phyloP scores from a whole-genome alignment of 306 rosid genomes.

The Quercus bicolor region DNA sequence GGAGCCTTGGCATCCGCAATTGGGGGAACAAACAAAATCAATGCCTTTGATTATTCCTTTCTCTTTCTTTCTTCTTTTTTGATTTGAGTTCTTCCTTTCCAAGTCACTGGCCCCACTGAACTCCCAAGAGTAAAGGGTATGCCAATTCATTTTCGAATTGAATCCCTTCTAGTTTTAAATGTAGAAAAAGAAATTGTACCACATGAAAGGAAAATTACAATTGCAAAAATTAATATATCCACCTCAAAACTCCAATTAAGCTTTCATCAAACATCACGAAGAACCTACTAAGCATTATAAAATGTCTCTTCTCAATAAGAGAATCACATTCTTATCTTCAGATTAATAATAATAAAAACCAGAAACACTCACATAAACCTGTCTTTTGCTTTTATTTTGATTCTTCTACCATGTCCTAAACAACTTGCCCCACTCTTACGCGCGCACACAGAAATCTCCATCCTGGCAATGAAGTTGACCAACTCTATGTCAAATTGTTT shows the following conservation, averaged over 20 bases:
- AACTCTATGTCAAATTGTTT: neutral
- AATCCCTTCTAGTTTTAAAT: neutral
- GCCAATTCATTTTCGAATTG: neutral
- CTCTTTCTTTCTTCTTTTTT: neutral
- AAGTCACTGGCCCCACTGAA: constrained; percentile 26
- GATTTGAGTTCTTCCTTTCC: neutral
- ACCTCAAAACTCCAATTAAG: too few species aligned
- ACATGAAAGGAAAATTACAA: too few species aligned
- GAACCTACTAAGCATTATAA: too few species aligned
- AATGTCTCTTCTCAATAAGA: too few species aligned
- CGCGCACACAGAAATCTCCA: neutral
- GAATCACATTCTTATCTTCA: neutral
- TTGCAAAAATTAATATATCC: too few species aligned
- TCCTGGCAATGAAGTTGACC: constrained; percentile 34
- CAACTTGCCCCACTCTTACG: neutral
- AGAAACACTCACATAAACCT: neutral
- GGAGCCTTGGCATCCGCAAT: neutral
- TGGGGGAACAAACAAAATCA: neutral
- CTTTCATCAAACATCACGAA: too few species aligned
- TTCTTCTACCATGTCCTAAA: neutral
- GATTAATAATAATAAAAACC: neutral
- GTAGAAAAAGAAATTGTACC: too few species aligned
- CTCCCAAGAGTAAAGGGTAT: neutral
- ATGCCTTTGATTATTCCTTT: neutral
- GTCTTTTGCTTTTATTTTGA: neutral